Evolutionary conservation across 2,329 filamentous ascomycete species (phyloP), one percentile per base, ranked within the genome.

Genomic region (Lachnellula hyalina): DNA sequence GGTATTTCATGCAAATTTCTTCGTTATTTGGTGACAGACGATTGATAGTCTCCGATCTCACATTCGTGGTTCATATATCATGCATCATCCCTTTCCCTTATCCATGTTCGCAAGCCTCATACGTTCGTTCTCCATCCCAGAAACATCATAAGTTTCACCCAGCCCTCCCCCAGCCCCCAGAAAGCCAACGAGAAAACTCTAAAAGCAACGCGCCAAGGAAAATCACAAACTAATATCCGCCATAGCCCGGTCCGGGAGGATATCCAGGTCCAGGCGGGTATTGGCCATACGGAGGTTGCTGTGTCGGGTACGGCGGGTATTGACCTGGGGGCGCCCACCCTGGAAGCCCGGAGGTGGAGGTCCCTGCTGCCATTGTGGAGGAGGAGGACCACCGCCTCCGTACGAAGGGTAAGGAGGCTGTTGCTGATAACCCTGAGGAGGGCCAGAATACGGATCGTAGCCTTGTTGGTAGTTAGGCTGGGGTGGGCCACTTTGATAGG

Each of bases 401-500:
- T 49, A 49, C n/a, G 38, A 44, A 9, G 49, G 54, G 45, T 52
- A n/a, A 28, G 49, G 50, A 45, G 47, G 45, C 35, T 52, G 53
- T n/a, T 57, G 48, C 17, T 54, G 55, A 12, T 61, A 51, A 17
- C 56, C 45, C 11, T 50, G 34, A 7, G 44, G 36, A 6, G 36
- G 36, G 5, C 36, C 17, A 32, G 28, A 11, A 17, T 40, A 40
- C 7, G 36, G 23, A 8, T 32, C 49, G 35, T 46, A 38, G 17
- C 46, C 48, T 50, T 56, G 54, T 15, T 62, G 58, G 44, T 64
- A 62, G 9, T 46, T 51, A 11, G 25, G 41, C 12, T 56, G 48
- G 23, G 56, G 52, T n/a, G 61, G 52, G 8, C 58, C 58, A 21
- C 51, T 50, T 32, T 63, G 57, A 40, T 64, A 65, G 12, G 36